Conservation (phyloP, 768 basidiomycete species). For the Rhizopogon salebrosus region DNA sequence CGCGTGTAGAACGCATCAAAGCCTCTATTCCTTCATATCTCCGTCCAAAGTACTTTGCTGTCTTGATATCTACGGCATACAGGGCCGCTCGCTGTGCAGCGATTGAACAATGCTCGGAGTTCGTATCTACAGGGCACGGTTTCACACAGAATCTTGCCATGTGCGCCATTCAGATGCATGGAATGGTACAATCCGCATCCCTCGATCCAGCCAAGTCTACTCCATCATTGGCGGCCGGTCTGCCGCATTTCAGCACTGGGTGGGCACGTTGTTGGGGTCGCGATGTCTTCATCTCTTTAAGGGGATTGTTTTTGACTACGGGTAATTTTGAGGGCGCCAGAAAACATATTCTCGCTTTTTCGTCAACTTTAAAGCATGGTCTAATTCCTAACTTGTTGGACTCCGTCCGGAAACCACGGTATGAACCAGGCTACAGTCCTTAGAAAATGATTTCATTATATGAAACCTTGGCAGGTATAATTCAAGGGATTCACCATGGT, state of each 20-base stretch:
- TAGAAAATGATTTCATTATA: neutral
- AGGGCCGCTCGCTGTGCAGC: conserved; percentile 82
- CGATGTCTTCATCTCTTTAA: conserved; percentile 88
- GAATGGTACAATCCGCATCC: conserved; percentile 85
- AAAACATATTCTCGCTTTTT: conserved; percentile 89
- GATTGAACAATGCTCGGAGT: conserved; percentile 85
- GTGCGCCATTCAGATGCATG: conserved; percentile 86
- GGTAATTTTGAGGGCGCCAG: conserved; percentile 84
- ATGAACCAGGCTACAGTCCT: conserved; percentile 12
- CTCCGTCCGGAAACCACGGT: conserved; percentile 81
- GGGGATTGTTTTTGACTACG: conserved; percentile 90
- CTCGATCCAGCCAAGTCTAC: conserved; percentile 65
- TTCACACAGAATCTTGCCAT: conserved; percentile 91
- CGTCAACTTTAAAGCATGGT: conserved; percentile 90
- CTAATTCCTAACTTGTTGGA: conserved; percentile 95
- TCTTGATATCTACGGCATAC: conserved; percentile 87
- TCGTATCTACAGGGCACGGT: conserved; percentile 75
- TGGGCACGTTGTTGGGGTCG: conserved; percentile 99
- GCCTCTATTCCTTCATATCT: conserved; percentile 74
- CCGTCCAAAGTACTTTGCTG: conserved; percentile 93
- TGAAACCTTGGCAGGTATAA: conserved; percentile 58
- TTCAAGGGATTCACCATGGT: conserved; percentile 98
- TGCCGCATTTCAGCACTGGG: conserved; percentile 87
- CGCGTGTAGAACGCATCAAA: conserved; percentile 83
- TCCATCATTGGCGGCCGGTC: conserved; percentile 87